Conservation (phyloP, 768 basidiomycete genomes). For the Boletus subparvulus region DNA sequence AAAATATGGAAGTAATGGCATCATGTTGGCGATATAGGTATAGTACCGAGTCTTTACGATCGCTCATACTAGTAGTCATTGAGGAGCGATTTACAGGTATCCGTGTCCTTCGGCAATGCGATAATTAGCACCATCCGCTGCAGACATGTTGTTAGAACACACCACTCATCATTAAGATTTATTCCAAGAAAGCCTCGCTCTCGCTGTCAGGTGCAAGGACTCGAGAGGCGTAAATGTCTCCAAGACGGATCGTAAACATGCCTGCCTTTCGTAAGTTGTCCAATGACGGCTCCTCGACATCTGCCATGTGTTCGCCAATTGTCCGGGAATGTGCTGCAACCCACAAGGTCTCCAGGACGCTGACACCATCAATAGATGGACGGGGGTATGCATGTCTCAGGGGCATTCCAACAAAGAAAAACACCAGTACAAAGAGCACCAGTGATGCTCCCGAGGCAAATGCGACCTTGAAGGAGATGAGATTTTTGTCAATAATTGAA, state of each 20-base stretch:
- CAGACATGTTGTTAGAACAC: too few species aligned
- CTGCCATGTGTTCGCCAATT: neutral
- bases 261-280: conserved; percentile 6
- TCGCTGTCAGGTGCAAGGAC: neutral
- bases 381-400: too few species aligned
- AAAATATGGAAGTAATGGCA: too few species aligned
- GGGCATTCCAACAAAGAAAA: neutral
- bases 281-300: neutral
- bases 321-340: conserved; percentile 1
- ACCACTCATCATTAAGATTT: neutral
- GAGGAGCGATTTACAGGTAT: too few species aligned
- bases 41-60: too few species aligned
- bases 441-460: conserved; percentile 8
- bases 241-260: conserved; percentile 5
- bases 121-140: too few species aligned
- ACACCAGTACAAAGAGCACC: neutral
- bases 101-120: too few species aligned
- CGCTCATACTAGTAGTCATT: too few species aligned
- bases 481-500: neutral
- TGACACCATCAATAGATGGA: conserved; percentile 1
- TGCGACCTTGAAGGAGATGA: neutral
- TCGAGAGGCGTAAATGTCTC: neutral
- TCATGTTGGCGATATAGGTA: too few species aligned
- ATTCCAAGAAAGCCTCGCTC: neutral
- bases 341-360: conserved; percentile 15